Base-by-base conservation (phyloP, 331 rosid genomes). In the Ulmus americana region DNA sequence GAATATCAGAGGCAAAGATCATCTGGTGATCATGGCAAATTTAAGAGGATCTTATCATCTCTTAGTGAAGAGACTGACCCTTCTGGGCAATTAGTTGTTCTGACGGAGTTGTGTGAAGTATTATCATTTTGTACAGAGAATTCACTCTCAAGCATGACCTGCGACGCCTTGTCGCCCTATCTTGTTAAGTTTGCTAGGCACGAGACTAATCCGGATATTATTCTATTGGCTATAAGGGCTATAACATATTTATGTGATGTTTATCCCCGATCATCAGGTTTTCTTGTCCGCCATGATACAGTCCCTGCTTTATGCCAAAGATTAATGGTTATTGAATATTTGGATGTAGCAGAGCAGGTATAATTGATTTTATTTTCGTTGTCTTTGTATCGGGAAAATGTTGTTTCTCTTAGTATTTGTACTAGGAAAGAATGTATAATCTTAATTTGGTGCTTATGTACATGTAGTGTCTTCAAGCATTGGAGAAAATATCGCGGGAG, bases 331-430 rank as follows among this genome's bases (percentile, higher is more conserved):
- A 79, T 94, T 49, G 95, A 90, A 79, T 88, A 94, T 71, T 79
- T 74, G 84, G 99, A 94, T 77, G 96, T 94, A 45, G 97, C 99
- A 54, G 99, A 94, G 70, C 97, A 94, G 90, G 99, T 94, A 77
- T 72, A 61, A 53, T 49, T n/a, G 16, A 41, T 56, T 61, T 73
- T 56, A 55, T 11, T 69, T 72, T 14, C 57, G 68, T 6, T 47
- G 6, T 57, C 46, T 74, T 46, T 55, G 55, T 51, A 50, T 71
- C 39, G 8, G 9, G 12, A 15, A 13, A 51, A 1, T 35, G 28
- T 38, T 4, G 42, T 14, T 50, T 13, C 39, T 22, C 12, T 14
- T 15, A 45, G n/a, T 10, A 39, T 56, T 62, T 56, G 20, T 20
- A 5, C 54, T 9, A 50, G 65, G 63, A 39, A 68, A 57, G 13